Percentiles rank a stretch among this genome's conserved stretches.
phyloP scores from a whole-genome alignment of 768 basidiomycete species.

The Daedaleopsis nitida region DNA sequence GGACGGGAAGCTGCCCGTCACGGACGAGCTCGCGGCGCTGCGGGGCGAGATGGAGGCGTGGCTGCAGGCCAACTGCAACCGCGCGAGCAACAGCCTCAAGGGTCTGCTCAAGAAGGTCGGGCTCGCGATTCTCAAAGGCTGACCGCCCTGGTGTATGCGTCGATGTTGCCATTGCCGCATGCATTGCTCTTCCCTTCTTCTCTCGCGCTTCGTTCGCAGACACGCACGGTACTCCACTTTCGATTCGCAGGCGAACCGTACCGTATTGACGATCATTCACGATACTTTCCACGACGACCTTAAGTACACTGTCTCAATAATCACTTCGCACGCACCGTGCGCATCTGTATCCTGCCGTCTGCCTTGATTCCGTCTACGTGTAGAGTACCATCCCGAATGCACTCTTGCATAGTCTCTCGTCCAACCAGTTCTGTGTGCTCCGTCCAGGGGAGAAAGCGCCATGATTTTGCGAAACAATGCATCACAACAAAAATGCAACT shows the following conservation, averaged over 20 bases:
- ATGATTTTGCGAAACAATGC: conserved; percentile 23
- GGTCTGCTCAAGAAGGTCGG: conserved; percentile 84
- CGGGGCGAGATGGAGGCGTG: conserved; percentile 85
- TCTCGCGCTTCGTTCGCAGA: neutral
- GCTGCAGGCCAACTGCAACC: conserved; percentile 85
- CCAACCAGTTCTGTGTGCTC: neutral
- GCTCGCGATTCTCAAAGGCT: conserved; percentile 43
- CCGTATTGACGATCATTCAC: neutral
- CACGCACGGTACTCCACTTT: neutral
- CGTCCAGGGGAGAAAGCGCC: conserved; percentile 1
- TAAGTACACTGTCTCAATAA: neutral
- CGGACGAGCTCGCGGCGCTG: conserved; percentile 61
- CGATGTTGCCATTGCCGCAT: neutral
- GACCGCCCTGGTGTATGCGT: neutral
- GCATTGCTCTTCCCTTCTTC: neutral
- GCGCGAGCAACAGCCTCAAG: conserved; percentile 78
- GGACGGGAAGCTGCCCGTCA: conserved; percentile 69
- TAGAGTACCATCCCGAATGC: too few relatives aligned
- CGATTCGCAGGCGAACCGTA: neutral
- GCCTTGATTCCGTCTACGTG: neutral
- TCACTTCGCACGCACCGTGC: neutral
- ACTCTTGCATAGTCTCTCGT: neutral
- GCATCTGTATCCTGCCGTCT: neutral
- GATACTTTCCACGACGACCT: neutral
- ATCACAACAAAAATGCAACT: conserved; percentile 28